A percentile compares a stretch with the other conserved stretches of the same genome.
These are phyloP conservation scores for Nicotiana undulata DNA, from an alignment of 257 asterid genomes.

Conservation along the genomic window DNA sequence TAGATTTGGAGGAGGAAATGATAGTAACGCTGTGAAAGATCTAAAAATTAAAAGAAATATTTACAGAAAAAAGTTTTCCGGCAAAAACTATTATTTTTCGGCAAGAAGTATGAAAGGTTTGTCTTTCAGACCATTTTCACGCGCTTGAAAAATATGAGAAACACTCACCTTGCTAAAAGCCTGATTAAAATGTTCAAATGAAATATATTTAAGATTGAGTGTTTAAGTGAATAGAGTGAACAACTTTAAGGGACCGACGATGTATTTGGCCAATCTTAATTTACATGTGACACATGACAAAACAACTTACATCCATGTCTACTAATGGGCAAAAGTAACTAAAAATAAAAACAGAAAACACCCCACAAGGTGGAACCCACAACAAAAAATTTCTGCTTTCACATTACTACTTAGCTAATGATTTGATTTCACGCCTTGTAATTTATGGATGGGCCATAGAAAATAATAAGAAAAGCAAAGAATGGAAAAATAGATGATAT, in stretches of 20 bases:
- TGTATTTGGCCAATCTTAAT: background rate
- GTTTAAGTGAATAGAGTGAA: too few species aligned
- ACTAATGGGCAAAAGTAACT: background rate
- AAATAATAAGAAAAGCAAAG: background rate
- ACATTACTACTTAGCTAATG: background rate
- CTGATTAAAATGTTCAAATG: too few species aligned
- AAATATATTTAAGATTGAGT: too few species aligned
- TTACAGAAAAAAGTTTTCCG: too few species aligned
- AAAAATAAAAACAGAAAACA: background rate
- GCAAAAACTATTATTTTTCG: too few species aligned
- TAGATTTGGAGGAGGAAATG: too few species aligned
- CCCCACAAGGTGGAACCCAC: background rate
- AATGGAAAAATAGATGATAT: background rate
- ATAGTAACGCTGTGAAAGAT: too few species aligned
- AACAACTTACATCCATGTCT: background rate
- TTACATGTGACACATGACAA: background rate
- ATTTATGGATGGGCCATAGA: background rate
- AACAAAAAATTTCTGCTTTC: background rate
- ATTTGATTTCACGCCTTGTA: background rate
- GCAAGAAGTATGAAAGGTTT: too few species aligned
- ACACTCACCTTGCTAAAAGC: too few species aligned
- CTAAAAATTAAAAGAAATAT: too few species aligned
- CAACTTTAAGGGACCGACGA: accelerated
- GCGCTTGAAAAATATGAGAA: too few species aligned
- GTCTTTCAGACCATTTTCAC: too few species aligned